phyloP scores from a whole-genome alignment of 2,329 filamentous ascomycete genomes.

The Botrytis elliptica region DNA sequence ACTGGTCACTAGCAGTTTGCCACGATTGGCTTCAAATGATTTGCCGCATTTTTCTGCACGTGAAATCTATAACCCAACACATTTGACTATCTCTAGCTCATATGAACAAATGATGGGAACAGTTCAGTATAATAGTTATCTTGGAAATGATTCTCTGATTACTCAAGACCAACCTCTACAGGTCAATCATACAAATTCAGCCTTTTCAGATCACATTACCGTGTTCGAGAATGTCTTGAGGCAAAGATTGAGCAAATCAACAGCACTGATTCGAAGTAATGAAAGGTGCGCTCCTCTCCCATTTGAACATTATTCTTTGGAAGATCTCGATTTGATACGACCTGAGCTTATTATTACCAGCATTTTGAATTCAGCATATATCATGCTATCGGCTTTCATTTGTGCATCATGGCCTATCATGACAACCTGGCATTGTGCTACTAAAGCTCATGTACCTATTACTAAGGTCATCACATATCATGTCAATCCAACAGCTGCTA shows the following conservation, averaged over 20 bases:
- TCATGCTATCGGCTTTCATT: constrained; percentile 20
- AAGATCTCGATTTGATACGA: neutral
- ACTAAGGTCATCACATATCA: constrained; percentile 12
- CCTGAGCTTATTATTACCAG: constrained; percentile 10
- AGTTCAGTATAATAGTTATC: constrained; percentile 9
- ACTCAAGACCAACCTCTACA: neutral
- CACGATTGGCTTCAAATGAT: constrained; percentile 9
- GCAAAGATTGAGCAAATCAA: neutral
- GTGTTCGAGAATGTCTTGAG: constrained; percentile 12
- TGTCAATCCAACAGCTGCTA: constrained; percentile 15
- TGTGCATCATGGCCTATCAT: constrained; percentile 8
- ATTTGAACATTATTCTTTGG: neutral
- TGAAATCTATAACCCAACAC: neutral
- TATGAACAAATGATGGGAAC: constrained; percentile 18
- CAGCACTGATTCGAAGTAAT: neutral
- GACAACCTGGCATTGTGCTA: constrained; percentile 15
- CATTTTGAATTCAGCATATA: constrained; percentile 2
- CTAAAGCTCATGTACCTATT: constrained; percentile 7
- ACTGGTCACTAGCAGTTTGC: neutral
- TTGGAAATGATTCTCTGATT: neutral
- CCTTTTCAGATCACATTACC: constrained; percentile 16
- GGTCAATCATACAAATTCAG: constrained; percentile 2
- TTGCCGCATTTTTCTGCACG: neutral
- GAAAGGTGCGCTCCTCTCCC: constrained; percentile 14
- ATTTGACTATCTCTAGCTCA: neutral